These are phyloP conservation scores for Trichoderma aggressivum DNA, from an alignment of 2,329 filamentous ascomycete genomes.

Conservation along the genomic window DNA sequence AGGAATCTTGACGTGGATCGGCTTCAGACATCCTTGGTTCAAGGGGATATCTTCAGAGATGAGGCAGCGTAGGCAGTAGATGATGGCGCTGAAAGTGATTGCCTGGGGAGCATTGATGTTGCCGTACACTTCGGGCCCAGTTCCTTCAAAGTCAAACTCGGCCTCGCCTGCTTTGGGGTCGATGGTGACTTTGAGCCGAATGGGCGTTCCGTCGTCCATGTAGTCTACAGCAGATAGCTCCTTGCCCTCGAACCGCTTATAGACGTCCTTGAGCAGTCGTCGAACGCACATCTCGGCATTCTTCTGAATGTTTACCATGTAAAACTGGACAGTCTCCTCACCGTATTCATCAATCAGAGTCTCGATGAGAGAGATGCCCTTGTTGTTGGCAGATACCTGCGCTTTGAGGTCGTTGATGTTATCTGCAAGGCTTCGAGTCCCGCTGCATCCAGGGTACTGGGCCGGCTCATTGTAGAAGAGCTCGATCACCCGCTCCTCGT, in stretches of 20 bases:
- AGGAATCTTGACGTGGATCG: conserved; percentile 71
- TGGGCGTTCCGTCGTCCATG: conserved; percentile 83
- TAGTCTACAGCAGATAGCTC: conserved; percentile 70
- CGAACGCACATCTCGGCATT: conserved; percentile 76
- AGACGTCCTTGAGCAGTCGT: conserved; percentile 67
- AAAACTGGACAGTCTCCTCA: conserved; percentile 74
- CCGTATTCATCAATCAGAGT: conserved; percentile 74
- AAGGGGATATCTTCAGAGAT: conserved; percentile 79
- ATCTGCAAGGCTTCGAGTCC: conserved; percentile 73
- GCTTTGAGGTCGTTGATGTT: conserved; percentile 82
- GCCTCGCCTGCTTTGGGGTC: conserved; percentile 72
- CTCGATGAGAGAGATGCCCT: conserved; percentile 78
- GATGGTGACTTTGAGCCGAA: conserved; percentile 70
- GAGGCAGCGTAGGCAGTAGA: conserved; percentile 77
- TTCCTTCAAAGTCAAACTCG: conserved; percentile 76
- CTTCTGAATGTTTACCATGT: conserved; percentile 77
- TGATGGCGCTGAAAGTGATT: conserved; percentile 81
- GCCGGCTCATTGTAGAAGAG: conserved; percentile 71
- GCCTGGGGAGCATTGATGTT: conserved; percentile 81
- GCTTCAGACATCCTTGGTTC: conserved; percentile 77
- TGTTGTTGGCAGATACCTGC: conserved; percentile 80
- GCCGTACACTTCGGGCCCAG: conserved; percentile 74
- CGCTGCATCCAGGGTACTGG: conserved; percentile 70
- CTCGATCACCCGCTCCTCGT: conserved; percentile 72
- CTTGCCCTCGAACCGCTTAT: conserved; percentile 66